phyloP scores from a whole-genome alignment of 176 grass and related monocot genomes.

The Microstegium vimineum region DNA sequence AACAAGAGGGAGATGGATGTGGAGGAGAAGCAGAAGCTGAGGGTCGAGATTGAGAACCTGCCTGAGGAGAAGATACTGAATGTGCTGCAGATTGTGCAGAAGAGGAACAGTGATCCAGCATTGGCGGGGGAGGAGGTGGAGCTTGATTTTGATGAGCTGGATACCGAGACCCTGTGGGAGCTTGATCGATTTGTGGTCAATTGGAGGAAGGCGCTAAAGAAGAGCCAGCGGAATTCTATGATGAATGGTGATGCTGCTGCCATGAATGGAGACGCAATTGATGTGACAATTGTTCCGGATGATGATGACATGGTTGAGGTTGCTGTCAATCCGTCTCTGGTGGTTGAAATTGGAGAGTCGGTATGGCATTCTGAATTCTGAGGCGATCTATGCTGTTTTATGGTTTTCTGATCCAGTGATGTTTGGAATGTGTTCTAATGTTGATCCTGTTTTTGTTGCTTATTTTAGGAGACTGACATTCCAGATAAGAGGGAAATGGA shows the following conservation, averaged over 20 bases:
- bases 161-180: constrained; percentile 86
- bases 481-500: constrained; percentile 14
- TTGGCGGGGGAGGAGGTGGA: constrained; percentile 67
- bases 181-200: constrained; percentile 86
- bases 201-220: constrained; percentile 68
- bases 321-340: constrained; percentile 29
- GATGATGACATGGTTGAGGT: constrained; percentile 31
- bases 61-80: constrained; percentile 64
- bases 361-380: constrained; percentile 8
- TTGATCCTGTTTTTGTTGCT: neutral
- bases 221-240: constrained; percentile 21
- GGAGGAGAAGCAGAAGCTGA: constrained; percentile 68
- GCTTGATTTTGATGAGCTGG: constrained; percentile 78
- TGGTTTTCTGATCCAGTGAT: neutral
- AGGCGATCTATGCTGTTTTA: neutral
- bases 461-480: constrained; percentile 28
- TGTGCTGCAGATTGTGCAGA: constrained; percentile 73
- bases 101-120: constrained; percentile 55
- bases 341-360: constrained; percentile 36
- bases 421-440: neutral
- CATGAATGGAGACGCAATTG: constrained; percentile 26
- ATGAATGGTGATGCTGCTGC: constrained; percentile 11
- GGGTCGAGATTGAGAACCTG: constrained; percentile 57
- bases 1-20: constrained; percentile 71
- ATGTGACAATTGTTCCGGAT: constrained; percentile 20